These are phyloP conservation scores for Apophysomyces variabilis DNA, from an alignment of 371 early-diverging fungal genomes.

Conservation along the genomic window DNA sequence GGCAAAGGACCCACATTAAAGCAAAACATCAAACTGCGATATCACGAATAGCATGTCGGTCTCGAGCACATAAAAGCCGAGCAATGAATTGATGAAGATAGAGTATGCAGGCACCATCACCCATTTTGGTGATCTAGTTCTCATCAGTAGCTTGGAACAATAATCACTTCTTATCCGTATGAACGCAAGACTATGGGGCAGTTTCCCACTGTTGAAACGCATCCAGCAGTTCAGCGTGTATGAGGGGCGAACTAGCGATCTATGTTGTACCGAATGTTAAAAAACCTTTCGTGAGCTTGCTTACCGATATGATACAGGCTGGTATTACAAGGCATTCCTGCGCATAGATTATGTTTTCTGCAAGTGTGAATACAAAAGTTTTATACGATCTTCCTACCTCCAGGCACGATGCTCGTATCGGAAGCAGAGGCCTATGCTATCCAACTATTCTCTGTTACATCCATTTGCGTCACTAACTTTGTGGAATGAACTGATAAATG, in stretches of 20 bases:
- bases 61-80: too few species aligned
- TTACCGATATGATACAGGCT: slow-evolving; percentile 86
- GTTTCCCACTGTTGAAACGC: slow-evolving; percentile 81
- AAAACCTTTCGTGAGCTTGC: slow-evolving; percentile 80
- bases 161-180: too few species aligned
- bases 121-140: too few species aligned
- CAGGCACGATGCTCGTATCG: slow-evolving; percentile 89
- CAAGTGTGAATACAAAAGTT: slow-evolving; percentile 93
- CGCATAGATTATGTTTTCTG: slow-evolving; percentile 94
- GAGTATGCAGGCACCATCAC: too few species aligned
- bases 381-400: slow-evolving; percentile 92
- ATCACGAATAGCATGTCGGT: too few species aligned
- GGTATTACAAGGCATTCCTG: slow-evolving; percentile 40
- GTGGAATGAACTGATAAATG: slow-evolving; percentile 95
- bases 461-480: slow-evolving; percentile 69
- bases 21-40: too few species aligned
- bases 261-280: slow-evolving; percentile 86
- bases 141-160: too few species aligned
- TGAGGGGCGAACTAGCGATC: slow-evolving; percentile 94
- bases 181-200: too few species aligned
- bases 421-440: slow-evolving; percentile 96
- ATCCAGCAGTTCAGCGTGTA: slow-evolving; percentile 96
- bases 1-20: too few species aligned
- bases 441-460: slow-evolving; percentile 91
- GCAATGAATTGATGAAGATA: too few species aligned